Base-by-base conservation (phyloP, 1,139 yeast genomes). In the Saccharomyces hybrid region DNA sequence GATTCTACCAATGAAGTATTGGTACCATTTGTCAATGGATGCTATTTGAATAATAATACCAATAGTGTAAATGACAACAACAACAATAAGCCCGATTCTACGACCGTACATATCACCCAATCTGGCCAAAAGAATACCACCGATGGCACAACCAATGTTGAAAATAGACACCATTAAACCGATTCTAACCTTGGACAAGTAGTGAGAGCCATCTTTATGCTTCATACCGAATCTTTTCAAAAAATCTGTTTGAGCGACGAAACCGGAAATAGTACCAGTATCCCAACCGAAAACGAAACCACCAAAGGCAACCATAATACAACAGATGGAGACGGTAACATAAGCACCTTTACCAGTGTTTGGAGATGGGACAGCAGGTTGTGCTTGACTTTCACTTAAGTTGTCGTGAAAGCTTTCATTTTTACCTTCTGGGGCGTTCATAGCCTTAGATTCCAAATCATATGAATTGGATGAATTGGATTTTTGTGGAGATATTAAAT, bases 191-290 rank as follows among this genome's bases (percentile, higher is more conserved):
- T 83, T 77, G n/a, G 81, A 74, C 55, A 81, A 70, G 61, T 74
- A 72, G 52, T 64, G 62, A 3, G 57, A 67, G 50, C 78, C 77
- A 2, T 63, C 58, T 19, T 59, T 31, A 14, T 42, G 47, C 34
- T 44, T 52, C n/a, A 54, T 48, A 62, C 82, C 82, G 60, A 84
- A 86, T 61, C 80, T 75, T 46, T 67, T 65, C 53, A 71, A 73
- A 67, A 84, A 88, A 62, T 81, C 82, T 4, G 78, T 72, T 88
- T 84, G 84, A 65, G 83, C 84, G 67, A 86, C 78, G 63, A 86
- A 83, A 66, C 95, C 95, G 38, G 86, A 80, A 67, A 84, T 84
- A 63, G 88, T 83, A 73, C 90, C 90, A 27, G 89, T 84, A 73
- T 84, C 89, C 79, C 83, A 84, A 60, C 89, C 89, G 66, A 78